A percentile compares a stretch with the other conserved stretches of the same genome.
Evolutionary conservation across 2,329 filamentous ascomycete species (phyloP).

Genomic region (Fonsecaea pedrosoi): DNA sequence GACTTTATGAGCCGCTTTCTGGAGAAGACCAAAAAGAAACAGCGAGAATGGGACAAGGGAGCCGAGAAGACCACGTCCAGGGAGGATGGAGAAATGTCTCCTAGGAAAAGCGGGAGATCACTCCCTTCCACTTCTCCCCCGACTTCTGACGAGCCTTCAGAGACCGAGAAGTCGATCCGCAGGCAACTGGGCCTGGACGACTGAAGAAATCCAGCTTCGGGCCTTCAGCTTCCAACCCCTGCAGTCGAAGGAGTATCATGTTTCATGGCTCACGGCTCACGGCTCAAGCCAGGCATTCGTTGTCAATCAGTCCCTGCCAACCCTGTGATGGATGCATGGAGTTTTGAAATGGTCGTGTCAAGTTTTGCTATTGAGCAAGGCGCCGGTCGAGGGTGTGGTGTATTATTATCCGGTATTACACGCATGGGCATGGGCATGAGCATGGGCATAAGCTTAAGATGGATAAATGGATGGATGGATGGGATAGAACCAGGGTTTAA

Average conservation of each 20-base stretch:
- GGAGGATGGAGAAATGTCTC: neutral
- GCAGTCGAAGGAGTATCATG: no score
- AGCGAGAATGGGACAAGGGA: neutral
- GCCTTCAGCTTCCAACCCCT: neutral
- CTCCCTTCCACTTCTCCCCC: slow-evolving; percentile 2
- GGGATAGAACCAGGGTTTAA: neutral
- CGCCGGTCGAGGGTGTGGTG: neutral
- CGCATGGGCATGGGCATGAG: neutral
- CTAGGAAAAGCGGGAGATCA: neutral
- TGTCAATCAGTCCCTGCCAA: no score
- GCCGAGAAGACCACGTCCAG: neutral
- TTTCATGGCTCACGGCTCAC: no score
- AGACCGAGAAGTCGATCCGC: slow-evolving; percentile 31
- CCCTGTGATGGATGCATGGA: neutral
- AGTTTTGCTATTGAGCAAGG: neutral
- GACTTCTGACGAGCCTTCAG: slow-evolving; percentile 23
- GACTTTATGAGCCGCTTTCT: slow-evolving; percentile 37
- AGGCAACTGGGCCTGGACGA: slow-evolving; percentile 28
- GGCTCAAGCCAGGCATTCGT: no score
- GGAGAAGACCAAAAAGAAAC: slow-evolving; percentile 6
- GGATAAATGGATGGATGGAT: neutral
- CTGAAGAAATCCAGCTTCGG: neutral
- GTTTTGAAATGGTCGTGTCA: neutral
- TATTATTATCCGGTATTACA: no score
- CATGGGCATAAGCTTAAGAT: neutral